Evolutionary conservation across 2,329 filamentous ascomycete species (phyloP), one percentile per base, ranked within the genome.

Genomic region (Fusarium austroafricanum): DNA sequence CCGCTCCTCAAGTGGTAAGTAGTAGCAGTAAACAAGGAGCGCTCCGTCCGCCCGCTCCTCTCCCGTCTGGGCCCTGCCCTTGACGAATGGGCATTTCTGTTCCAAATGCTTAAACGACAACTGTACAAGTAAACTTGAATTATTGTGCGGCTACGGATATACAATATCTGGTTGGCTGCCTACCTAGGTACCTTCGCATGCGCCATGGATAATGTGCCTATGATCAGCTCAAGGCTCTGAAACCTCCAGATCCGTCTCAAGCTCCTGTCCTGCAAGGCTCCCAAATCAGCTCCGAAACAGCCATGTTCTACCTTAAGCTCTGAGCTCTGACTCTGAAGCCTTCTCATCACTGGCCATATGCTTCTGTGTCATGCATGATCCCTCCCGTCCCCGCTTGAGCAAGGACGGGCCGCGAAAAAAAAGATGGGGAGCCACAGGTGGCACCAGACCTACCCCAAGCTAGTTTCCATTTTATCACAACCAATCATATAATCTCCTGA

Each of bases 401-500:
- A 56, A 67, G 55, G 55, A 53, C 63, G 61, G 64, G 53, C 61
- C 65, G 55, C 62, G 58, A 43, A 49, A 54, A 35, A n/a, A 47
- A 60, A 64, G 47, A 68, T 57, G 64, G 64, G 70, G 62, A 63
- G 62, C 65, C 57, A 60, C 66, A 55, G 42, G 61, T 61, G 50
- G 70, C 67, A 65, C 55, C 47, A 61, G 65, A 67, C 65, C 50
- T 67, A 53, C 49, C 49, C 59, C 55, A 52, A 53, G 50, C 28
- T 50, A 37, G 47, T 55, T 67, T 62, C 68, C 58, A 43, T 55
- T 63, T 61, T 40, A 38, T 61, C 10, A 28, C 65, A 67, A 65
- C 77, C 76, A 79, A 79, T 79, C 74, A 77, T 75, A 73, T 77
- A 73, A 67, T 71, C 69, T 67, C 58, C 58, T 63, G 20, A 60